These are phyloP conservation scores for Acer saccharum DNA, from an alignment of 345 rosid genomes.

Conservation along the genomic window DNA sequence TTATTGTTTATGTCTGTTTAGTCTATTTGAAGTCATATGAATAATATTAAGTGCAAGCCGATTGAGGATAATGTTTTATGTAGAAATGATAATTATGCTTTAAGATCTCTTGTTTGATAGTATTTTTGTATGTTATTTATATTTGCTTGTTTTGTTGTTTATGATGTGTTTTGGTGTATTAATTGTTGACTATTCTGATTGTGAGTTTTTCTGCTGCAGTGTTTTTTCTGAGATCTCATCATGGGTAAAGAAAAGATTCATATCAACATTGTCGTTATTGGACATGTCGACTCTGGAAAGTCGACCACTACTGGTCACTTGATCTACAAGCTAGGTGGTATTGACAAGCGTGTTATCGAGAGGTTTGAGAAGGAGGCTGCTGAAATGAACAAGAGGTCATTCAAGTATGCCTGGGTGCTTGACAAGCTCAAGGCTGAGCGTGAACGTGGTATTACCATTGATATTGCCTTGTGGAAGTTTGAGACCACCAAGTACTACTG, in stretches of 20 bases:
- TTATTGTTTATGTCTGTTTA: too few species aligned
- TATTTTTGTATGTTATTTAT: not conserved
- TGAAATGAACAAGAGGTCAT: constrained; percentile 82
- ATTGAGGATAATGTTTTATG: not conserved
- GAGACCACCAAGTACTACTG: constrained; percentile 78
- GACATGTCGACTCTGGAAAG: constrained; percentile 64
- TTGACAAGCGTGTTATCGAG: constrained; percentile 82
- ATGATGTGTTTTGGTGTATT: too few species aligned
- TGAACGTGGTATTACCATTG: constrained; percentile 77
- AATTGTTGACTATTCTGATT: not conserved
- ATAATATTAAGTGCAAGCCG: too few species aligned
- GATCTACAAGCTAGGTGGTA: constrained; percentile 87
- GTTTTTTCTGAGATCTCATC: not conserved
- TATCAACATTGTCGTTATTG: constrained; percentile 50
- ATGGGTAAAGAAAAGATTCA: constrained; percentile 48
- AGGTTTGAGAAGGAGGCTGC: constrained; percentile 83
- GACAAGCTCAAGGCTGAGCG: constrained; percentile 85
- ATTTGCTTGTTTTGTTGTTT: not conserved
- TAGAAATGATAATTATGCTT: too few species aligned
- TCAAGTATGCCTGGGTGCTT: constrained; percentile 78
- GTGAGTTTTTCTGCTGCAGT: not conserved
- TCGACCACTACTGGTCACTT: constrained; percentile 75
- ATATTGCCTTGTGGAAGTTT: constrained; percentile 73
- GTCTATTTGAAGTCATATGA: too few species aligned
- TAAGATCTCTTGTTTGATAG: not conserved